Evolutionary conservation across 331 rosid genomes (phyloP), one percentile per base, ranked within the genome.

Genomic region (Quercus tomentella): DNA sequence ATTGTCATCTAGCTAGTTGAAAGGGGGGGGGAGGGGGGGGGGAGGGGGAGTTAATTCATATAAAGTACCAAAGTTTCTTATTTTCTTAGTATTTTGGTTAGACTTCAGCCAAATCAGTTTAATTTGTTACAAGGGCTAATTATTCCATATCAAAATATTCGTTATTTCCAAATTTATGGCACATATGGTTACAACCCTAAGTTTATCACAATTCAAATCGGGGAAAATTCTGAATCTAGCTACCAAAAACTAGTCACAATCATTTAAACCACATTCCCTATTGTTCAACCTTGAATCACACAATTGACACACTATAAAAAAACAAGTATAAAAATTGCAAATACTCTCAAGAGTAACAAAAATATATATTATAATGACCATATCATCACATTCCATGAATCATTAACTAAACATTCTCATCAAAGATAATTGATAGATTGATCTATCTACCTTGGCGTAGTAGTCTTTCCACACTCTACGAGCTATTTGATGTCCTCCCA

Each of bases 361-460:
- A 12, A 3, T 58, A n/a, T n/a, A 58, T 22, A n/a, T 21, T 22
- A 4, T 58, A 25, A 55, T 31, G 68, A 88, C 94, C 96, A 91
- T 88, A n/a, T 96, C 89, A 85, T 93, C 96, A 88, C 37, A 93
- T 96, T 81, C 94, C 82, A 25, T 94, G 85, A 76, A 96, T 96
- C 76, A 91, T 89, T 83, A 41, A 41, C 45, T 2, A 0, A 41
- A 41, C 3, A 41, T 41, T 41, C 12, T 41, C 45, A 41, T 41
- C 12, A 41, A 41, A 41, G 3, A 41, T 41, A 0, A 41, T 2
- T 41, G 12, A 41, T 2, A 41, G 12, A 41, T 41, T 8, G 45
- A 41, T 41, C 45, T 41, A 41, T 41, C 12, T 41, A 41, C 3
- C 45, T 41, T 41, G 45, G 45, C 1, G 0, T 33, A 33, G 37